These are phyloP conservation scores for Candida boleticola DNA, from an alignment of 805 yeast genomes.

Conservation along the genomic window DNA sequence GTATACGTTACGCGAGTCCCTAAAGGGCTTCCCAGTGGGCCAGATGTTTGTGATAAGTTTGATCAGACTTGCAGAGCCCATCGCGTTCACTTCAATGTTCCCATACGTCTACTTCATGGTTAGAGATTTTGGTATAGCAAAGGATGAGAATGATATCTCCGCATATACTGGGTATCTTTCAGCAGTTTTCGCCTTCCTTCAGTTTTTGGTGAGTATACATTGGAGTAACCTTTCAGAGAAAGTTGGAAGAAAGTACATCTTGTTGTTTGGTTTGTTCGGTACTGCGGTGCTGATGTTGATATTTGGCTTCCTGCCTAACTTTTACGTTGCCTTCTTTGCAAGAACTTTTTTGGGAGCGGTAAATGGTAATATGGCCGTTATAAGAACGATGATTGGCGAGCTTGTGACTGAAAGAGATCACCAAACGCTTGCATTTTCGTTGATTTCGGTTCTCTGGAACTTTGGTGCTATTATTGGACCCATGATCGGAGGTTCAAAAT, in stretches of 20 bases:
- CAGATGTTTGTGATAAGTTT: slow-evolving; percentile 41
- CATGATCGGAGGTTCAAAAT: slow-evolving; percentile 50
- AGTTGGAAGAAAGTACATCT: slow-evolving; percentile 55
- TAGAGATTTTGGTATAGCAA: slow-evolving; percentile 50
- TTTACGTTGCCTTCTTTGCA: slow-evolving; percentile 52
- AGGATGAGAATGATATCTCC: slow-evolving; percentile 50
- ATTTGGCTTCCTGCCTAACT: slow-evolving; percentile 55
- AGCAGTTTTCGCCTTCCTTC: slow-evolving; percentile 58
- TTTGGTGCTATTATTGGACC: slow-evolving; percentile 63
- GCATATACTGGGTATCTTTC: slow-evolving; percentile 62
- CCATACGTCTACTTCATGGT: slow-evolving; percentile 67
- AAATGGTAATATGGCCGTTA: slow-evolving; percentile 63
- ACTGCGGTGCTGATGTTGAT: slow-evolving; percentile 44
- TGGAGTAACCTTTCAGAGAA: slow-evolving; percentile 59
- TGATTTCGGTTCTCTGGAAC: slow-evolving; percentile 60
- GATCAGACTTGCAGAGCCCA: slow-evolving; percentile 59
- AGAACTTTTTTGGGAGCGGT: slow-evolving; percentile 54
- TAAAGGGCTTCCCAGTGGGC: slow-evolving; percentile 50
- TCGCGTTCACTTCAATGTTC: slow-evolving; percentile 61
- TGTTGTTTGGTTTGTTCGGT: slow-evolving; percentile 52
- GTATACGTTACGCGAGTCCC: not conserved
- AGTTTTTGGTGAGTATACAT: slow-evolving; percentile 53
- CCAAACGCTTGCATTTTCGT: slow-evolving; percentile 61
- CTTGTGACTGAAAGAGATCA: slow-evolving; percentile 53
- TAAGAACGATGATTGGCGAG: slow-evolving; percentile 62